Evolutionary conservation across 2,329 filamentous ascomycete genomes (phyloP).

Genomic region (Camillea tinctor): DNA sequence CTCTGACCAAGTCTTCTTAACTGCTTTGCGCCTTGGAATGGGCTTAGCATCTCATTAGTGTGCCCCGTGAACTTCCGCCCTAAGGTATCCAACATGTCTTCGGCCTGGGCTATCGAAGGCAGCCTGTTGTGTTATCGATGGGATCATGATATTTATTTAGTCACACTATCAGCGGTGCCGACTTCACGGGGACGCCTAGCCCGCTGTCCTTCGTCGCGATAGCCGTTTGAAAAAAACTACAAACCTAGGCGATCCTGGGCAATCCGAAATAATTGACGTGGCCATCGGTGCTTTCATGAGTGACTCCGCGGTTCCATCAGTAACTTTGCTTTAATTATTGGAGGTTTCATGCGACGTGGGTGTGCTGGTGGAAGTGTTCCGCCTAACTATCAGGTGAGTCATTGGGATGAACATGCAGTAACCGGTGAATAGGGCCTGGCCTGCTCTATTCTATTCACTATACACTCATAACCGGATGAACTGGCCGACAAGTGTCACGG

Average conservation of each 20-base stretch:
- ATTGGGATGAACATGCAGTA: neutral
- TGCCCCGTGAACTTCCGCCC: slow-evolving; percentile 13
- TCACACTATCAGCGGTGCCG: neutral
- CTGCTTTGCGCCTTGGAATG: slow-evolving; percentile 6
- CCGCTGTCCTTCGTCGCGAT: neutral
- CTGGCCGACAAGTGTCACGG: neutral
- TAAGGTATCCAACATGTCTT: slow-evolving; percentile 1
- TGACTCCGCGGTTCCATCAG: neutral
- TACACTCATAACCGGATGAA: neutral
- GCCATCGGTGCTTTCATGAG: neutral
- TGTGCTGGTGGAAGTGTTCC: neutral
- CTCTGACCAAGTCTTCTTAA: slow-evolving; percentile 15
- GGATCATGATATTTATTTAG: neutral
- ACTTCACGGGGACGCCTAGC: neutral
- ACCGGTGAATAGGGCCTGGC: neutral
- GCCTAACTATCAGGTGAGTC: neutral
- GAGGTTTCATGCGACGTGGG: too few species aligned
- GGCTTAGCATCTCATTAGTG: slow-evolving; percentile 7
- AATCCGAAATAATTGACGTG: neutral
- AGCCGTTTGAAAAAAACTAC: neutral
- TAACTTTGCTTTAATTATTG: neutral
- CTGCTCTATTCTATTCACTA: too few species aligned
- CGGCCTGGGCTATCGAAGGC: neutral
- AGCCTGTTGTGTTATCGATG: neutral
- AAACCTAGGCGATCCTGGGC: neutral